These are phyloP conservation scores for Acer yangbiense DNA, from an alignment of 345 rosid species.

Conservation along the genomic window DNA sequence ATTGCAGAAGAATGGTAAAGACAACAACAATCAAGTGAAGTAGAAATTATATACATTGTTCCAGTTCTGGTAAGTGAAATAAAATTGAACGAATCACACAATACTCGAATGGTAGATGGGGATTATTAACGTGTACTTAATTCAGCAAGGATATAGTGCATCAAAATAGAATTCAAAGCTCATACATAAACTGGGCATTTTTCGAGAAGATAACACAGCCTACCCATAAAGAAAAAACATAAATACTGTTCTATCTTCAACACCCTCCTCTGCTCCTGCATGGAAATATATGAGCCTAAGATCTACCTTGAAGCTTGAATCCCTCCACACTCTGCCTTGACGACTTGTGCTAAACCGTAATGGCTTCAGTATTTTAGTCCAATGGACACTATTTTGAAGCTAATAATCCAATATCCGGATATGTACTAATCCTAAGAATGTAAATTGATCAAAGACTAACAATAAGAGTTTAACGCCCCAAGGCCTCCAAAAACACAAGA, in stretches of 20 bases:
- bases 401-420: not conserved
- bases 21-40: not conserved
- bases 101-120: not conserved
- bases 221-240: not conserved
- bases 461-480: not conserved
- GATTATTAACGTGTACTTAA: not conserved
- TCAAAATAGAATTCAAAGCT: not conserved
- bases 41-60: not conserved
- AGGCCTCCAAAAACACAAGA: not conserved
- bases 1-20: too few species aligned
- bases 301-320: not conserved
- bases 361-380: not conserved
- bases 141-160: not conserved
- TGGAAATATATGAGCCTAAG: too few species aligned
- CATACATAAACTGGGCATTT: not conserved
- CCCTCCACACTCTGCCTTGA: not conserved
- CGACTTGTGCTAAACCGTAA: not conserved
- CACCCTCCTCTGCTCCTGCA: not conserved
- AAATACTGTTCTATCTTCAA: not conserved
- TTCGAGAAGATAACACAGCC: not conserved
- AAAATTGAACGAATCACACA: not conserved
- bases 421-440: not conserved
- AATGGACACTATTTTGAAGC: not conserved
- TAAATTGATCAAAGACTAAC: not conserved
- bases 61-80: not conserved